phyloP scores from a whole-genome alignment of 2,329 filamentous ascomycete genomes.

The Epicoccum nigrum region DNA sequence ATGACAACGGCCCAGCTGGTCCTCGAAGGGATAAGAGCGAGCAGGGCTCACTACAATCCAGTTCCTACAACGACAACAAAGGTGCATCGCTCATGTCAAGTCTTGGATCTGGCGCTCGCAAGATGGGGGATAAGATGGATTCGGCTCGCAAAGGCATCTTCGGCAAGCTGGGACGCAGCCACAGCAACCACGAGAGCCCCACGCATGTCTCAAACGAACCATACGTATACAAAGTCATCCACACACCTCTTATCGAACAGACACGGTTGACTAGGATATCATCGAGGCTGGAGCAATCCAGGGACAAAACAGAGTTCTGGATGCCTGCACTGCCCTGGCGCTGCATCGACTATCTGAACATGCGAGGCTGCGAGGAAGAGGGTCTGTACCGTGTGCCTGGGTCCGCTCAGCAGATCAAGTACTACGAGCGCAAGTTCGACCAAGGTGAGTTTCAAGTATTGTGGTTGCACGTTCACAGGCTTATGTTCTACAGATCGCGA shows the following conservation, averaged over 20 bases:
- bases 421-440: constrained; percentile 92
- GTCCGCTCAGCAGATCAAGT: constrained; percentile 87
- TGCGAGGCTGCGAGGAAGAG: constrained; percentile 91
- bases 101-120: constrained; percentile 72
- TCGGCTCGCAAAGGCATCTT: constrained; percentile 84
- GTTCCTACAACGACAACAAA: constrained; percentile 64
- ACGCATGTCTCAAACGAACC: constrained; percentile 72
- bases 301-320: constrained; percentile 98
- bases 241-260: constrained; percentile 84
- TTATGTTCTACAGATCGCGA: constrained; percentile 68
- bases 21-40: constrained; percentile 39
- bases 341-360: constrained; percentile 90
- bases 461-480: neutral
- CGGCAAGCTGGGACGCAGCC: constrained; percentile 74
- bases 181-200: constrained; percentile 73
- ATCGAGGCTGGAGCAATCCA: constrained; percentile 82
- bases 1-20: constrained; percentile 29
- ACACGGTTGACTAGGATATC: constrained; percentile 90
- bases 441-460: constrained; percentile 62
- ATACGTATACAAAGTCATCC: constrained; percentile 84
- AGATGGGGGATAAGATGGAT: constrained; percentile 71
- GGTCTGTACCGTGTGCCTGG: constrained; percentile 92
- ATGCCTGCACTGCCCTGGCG: constrained; percentile 96
- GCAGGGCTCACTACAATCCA: constrained; percentile 49
- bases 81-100: constrained; percentile 73